Conservation (phyloP, 768 basidiomycete species). For the Lenzites betulinus region DNA sequence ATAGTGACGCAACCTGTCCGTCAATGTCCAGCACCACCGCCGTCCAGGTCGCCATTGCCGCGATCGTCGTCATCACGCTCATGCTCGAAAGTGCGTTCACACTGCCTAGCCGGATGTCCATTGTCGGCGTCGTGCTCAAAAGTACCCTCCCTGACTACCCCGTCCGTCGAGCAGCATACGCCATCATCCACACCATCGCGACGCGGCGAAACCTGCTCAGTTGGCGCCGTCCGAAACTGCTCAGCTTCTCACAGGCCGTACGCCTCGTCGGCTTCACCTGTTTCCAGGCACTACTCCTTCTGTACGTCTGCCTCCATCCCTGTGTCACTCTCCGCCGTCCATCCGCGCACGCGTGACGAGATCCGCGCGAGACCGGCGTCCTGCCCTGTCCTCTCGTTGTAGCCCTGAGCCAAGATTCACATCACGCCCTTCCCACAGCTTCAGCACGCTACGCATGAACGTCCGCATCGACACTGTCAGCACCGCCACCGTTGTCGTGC, state of each 20-base stretch:
- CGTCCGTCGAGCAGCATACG: constrained; percentile 4
- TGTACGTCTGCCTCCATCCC: neutral
- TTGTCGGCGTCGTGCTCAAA: neutral
- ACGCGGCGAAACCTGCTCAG: neutral
- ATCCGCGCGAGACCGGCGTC: neutral
- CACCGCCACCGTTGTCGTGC: neutral
- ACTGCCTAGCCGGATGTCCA: neutral
- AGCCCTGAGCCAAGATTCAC: neutral
- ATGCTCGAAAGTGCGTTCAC: constrained; percentile 8
- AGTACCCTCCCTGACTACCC: neutral
- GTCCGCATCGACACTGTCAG: neutral
- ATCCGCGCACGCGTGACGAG: neutral
- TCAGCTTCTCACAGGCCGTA: constrained; percentile 1
- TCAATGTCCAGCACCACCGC: constrained; percentile 9
- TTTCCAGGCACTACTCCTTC: constrained; percentile 10
- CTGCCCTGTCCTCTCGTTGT: no score
- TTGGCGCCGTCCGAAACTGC: neutral
- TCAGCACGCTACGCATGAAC: constrained; percentile 1
- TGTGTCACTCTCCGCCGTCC: neutral
- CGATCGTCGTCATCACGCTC: neutral
- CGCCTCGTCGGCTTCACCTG: constrained; percentile 12
- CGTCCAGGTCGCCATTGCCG: constrained; percentile 3
- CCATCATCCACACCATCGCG: constrained; percentile 6
- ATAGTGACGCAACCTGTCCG: neutral
- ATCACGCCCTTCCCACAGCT: neutral